A percentile compares a stretch with the other conserved stretches of the same genome.
Conservation (phyloP, 164 flowering plant species). For the Taxillus chinensis region DNA sequence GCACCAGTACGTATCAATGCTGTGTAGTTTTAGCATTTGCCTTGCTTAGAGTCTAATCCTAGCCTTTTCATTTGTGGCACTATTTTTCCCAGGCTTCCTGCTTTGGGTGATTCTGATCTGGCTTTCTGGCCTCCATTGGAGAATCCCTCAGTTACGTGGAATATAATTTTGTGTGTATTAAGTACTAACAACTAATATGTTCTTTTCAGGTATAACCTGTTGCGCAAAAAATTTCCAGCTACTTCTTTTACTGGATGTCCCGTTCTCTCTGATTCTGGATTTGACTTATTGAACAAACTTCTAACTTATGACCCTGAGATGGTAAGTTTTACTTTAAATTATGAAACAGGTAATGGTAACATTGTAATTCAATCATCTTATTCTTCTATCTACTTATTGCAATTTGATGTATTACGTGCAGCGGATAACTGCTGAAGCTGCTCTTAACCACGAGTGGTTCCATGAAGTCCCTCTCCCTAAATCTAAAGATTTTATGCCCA, state of each 20-base stretch:
- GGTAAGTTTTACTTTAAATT: neutral
- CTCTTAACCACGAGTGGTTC: slow-evolving; percentile 92
- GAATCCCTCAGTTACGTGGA: slow-evolving; percentile 10
- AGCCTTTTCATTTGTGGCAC: slow-evolving; percentile 35
- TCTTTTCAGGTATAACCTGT: slow-evolving; percentile 60
- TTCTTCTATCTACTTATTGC: neutral
- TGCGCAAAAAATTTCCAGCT: slow-evolving; percentile 79
- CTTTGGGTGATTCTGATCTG: slow-evolving; percentile 86
- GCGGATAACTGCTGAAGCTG: slow-evolving; percentile 84
- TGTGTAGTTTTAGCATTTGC: neutral
- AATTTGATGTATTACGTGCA: slow-evolving; percentile 19
- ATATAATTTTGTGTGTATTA: neutral
- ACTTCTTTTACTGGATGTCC: slow-evolving; percentile 86
- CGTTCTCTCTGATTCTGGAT: slow-evolving; percentile 85
- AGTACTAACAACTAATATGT: neutral
- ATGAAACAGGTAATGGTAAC: neutral
- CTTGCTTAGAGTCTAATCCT: slow-evolving; percentile 5
- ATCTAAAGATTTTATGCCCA: slow-evolving; percentile 92
- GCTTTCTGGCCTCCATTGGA: slow-evolving; percentile 69
- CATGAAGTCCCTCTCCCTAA: slow-evolving; percentile 92
- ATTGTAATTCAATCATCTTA: neutral
- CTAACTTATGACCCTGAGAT: slow-evolving; percentile 78
- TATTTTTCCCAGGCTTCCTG: slow-evolving; percentile 83
- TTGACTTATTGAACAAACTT: slow-evolving; percentile 78
- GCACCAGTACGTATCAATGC: slow-evolving; percentile 28